Conservation (phyloP, 2,329 filamentous ascomycete genomes). For the Colletotrichum melonis region DNA sequence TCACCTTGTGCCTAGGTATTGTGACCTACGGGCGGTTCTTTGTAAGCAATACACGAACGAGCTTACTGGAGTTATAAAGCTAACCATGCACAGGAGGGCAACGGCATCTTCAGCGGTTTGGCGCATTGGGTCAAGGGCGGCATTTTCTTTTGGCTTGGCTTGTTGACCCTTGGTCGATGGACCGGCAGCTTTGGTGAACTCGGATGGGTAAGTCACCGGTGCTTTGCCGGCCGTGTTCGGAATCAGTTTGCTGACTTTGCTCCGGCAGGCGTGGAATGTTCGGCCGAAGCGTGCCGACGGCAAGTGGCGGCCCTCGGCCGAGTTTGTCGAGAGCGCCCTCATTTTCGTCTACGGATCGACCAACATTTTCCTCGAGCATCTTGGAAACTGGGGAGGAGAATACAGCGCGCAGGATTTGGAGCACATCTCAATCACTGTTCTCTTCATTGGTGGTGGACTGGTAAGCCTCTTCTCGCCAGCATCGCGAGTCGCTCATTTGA, state of each 20-base stretch:
- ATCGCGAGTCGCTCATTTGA: neutral
- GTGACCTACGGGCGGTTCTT: slow-evolving; percentile 87
- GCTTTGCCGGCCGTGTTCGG: neutral
- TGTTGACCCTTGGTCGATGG: slow-evolving; percentile 89
- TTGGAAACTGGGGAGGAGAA: slow-evolving; percentile 75
- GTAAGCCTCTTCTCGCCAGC: slow-evolving; percentile 58
- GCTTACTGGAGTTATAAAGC: neutral
- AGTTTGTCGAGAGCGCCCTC: slow-evolving; percentile 89
- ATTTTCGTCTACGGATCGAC: slow-evolving; percentile 91
- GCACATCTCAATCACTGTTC: slow-evolving; percentile 90
- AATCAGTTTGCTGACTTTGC: slow-evolving; percentile 27
- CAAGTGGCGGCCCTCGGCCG: slow-evolving; percentile 80
- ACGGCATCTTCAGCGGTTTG: slow-evolving; percentile 81
- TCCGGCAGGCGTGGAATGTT: slow-evolving; percentile 82
- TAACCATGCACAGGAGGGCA: slow-evolving; percentile 65
- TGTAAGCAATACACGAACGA: slow-evolving; percentile 62
- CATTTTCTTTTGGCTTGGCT: slow-evolving; percentile 93
- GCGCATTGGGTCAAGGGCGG: slow-evolving; percentile 96
- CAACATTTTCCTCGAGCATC: slow-evolving; percentile 93
- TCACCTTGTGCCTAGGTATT: slow-evolving; percentile 77
- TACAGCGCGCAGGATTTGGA: slow-evolving; percentile 89
- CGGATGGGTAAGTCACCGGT: slow-evolving; percentile 73
- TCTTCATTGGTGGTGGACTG: slow-evolving; percentile 93
- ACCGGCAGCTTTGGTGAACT: slow-evolving; percentile 89
- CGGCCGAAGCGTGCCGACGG: slow-evolving; percentile 69